Evolutionary conservation across 2,329 filamentous ascomycete species (phyloP), one percentile per base, ranked within the genome.

Genomic region (Tolypocladium album): DNA sequence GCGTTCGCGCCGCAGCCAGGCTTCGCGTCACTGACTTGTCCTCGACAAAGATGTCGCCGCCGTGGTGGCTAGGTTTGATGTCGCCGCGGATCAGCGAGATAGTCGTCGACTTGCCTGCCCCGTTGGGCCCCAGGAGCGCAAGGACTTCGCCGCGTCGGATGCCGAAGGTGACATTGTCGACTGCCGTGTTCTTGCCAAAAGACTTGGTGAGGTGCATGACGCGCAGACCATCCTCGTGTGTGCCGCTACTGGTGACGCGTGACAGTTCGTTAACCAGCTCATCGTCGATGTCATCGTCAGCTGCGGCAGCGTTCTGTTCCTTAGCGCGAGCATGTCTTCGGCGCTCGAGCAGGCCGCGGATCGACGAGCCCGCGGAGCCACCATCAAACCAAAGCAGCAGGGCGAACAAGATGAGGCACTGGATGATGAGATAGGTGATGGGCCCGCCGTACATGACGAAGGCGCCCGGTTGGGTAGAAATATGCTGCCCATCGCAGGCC

Each of bases 31-130:
- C 88, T 7, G 89, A 91, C 8, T 86, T 82, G 63, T 88, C 81
- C 68, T 96, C 89, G 43, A 97, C 88, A 50, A 91, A 82, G 5
- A 97, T 84, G 60, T 95, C 89, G 39, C 91, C 90, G n/a, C 84
- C 82, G 59, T 85, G 82, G 59, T 75, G 76, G 56, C 83, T 86
- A 0, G 92, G 91, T 58, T 86, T 85, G 36, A 93, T 82, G 67
- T 97, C 92, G n/a, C 93, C 93, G 63, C 92, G 85, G 64, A 97
- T 91, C 52, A 96, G 78, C 1, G 88, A 90, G 66, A 97, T 96
- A 0, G 89, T 95, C 0, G 92, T 96, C 0, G 88, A 91, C 68
- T 97, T 97, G 60, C 92, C 92, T 1, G 92, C 93, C 31, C 92
- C 92, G 69, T 96, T 96, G 20, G 92, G 92, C 0, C 92, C 92